Evolutionary conservation across 352 stramenopile genomes (phyloP).

Genomic region (Phytopythium ostracodes): DNA sequence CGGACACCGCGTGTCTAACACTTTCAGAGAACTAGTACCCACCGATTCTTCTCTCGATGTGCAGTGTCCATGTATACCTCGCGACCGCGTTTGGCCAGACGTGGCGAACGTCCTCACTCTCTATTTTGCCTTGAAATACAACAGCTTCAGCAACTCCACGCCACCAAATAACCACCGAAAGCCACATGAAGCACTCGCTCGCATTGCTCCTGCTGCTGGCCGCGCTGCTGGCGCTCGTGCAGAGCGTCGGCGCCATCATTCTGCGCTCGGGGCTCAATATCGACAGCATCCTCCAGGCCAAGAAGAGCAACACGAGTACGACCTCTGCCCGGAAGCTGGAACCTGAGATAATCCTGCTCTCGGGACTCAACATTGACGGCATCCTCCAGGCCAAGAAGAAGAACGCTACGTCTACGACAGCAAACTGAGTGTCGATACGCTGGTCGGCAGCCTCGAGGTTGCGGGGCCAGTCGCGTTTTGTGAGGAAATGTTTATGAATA

Average conservation of each 20-base stretch:
- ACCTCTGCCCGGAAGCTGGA: background rate
- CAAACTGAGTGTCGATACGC: background rate
- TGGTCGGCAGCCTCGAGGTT: background rate
- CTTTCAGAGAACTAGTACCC: too few species aligned
- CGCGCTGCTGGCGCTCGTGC: background rate
- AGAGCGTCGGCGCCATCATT: slow-evolving; percentile 1
- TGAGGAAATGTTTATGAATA: too few species aligned
- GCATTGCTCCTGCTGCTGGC: background rate
- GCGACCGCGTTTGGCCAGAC: background rate
- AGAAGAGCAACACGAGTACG: background rate
- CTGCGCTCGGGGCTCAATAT: slow-evolving; percentile 3
- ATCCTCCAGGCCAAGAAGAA: background rate
- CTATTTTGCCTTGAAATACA: background rate
- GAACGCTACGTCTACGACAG: background rate
- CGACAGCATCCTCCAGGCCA: background rate
- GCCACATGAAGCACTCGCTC: slow-evolving; percentile 2
- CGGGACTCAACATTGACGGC: background rate
- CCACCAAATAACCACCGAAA: background rate
- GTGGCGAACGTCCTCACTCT: background rate
- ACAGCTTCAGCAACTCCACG: background rate
- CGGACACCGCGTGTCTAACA: too few species aligned
- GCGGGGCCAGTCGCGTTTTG: too few species aligned
- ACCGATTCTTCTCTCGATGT: too few species aligned
- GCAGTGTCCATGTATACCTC: too few species aligned
- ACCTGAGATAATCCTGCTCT: background rate